Conservation (phyloP, 2,329 filamentous ascomycete species). For the Aspergillus fumigatus region DNA sequence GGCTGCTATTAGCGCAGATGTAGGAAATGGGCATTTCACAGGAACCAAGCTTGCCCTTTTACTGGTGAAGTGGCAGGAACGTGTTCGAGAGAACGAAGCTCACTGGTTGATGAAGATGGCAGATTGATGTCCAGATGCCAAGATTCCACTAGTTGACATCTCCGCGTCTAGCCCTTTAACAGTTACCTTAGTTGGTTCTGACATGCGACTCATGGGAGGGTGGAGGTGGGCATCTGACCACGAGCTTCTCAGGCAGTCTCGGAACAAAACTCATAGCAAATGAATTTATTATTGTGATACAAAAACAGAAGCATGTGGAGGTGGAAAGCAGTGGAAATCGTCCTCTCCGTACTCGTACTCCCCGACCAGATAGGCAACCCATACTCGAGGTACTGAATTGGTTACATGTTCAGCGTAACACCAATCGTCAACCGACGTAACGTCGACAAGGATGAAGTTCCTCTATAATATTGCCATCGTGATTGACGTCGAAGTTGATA, state of each 20-base stretch:
- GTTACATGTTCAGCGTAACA: neutral
- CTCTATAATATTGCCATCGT: neutral
- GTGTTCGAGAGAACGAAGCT: neutral
- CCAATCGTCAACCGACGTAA: neutral
- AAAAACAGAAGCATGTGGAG: neutral
- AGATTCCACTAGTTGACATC: neutral
- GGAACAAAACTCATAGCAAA: neutral
- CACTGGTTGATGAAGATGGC: neutral
- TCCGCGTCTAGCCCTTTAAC: neutral
- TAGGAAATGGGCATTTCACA: neutral
- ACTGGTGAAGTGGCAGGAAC: neutral
- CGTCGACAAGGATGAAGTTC: neutral
- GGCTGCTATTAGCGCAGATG: neutral
- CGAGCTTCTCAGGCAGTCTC: neutral
- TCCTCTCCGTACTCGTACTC: too few relatives aligned
- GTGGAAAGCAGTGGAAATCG: too few relatives aligned
- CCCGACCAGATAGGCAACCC: too few relatives aligned
- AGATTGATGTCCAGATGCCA: neutral
- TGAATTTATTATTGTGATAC: neutral
- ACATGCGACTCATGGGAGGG: neutral
- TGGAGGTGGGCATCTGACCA: neutral
- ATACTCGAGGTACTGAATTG: too few relatives aligned
- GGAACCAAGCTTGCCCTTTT: neutral
- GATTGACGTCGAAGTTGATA: neutral
- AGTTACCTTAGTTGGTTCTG: neutral